phyloP scores from a whole-genome alignment of 2,329 filamentous ascomycete species.

The Epichloe brachyelytri region DNA sequence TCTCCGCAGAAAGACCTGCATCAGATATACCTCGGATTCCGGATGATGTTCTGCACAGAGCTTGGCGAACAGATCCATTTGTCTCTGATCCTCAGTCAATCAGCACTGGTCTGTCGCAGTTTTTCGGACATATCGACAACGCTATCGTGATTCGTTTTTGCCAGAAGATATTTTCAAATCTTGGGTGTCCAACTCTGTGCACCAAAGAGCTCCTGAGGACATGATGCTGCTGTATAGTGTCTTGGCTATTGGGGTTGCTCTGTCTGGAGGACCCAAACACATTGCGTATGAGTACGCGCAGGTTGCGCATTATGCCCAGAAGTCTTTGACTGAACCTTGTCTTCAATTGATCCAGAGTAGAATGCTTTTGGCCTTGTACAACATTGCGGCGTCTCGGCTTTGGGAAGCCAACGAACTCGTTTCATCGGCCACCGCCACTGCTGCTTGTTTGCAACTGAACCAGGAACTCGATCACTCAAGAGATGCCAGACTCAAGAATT shows the following conservation, averaged over 20 bases:
- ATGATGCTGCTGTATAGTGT: conserved; percentile 34
- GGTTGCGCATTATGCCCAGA: conserved; percentile 44
- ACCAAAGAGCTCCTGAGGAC: conserved; percentile 28
- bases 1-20: conserved; percentile 22
- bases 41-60: conserved; percentile 33
- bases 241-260: conserved; percentile 25
- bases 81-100: conserved; percentile 29
- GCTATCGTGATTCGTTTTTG: conserved; percentile 29
- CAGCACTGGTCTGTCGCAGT: conserved; percentile 25
- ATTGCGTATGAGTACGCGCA: conserved; percentile 29
- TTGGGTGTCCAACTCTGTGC: conserved; percentile 23
- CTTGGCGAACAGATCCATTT: conserved; percentile 39
- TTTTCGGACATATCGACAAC: conserved; percentile 29
- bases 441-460: conserved; percentile 49
- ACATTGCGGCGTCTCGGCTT: conserved; percentile 46
- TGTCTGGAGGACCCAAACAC: conserved; percentile 24
- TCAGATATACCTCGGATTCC: conserved; percentile 34
- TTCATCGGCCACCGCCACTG: conserved; percentile 46
- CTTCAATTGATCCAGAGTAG: conserved; percentile 55
- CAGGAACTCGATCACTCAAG: conserved; percentile 41
- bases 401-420: conserved; percentile 51
- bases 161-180: conserved; percentile 26
- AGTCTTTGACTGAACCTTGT: conserved; percentile 14
- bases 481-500: conserved; percentile 25
- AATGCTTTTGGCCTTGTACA: conserved; percentile 54